A percentile compares a stretch with the other conserved stretches of the same genome.
phyloP scores from a whole-genome alignment of 805 yeast species.

The Monosporozyma siamensis region DNA sequence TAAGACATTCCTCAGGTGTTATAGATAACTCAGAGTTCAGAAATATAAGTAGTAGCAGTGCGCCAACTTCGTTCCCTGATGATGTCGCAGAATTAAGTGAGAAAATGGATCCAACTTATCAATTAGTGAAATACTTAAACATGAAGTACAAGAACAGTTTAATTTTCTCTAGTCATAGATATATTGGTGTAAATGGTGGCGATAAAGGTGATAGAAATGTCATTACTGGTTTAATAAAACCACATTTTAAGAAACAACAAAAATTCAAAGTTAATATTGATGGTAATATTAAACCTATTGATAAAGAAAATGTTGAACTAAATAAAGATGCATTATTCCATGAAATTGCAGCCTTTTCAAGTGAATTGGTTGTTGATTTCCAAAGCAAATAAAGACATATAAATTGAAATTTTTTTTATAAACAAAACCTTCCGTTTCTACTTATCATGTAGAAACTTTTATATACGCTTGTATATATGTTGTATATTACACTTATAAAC shows the following conservation, averaged over 20 bases:
- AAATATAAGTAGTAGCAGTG: conserved; percentile 37
- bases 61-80: conserved; percentile 27
- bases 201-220: conserved; percentile 48
- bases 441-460: conserved; percentile 1
- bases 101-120: conserved; percentile 53
- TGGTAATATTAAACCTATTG: conserved; percentile 57
- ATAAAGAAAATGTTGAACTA: conserved; percentile 43
- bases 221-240: conserved; percentile 75
- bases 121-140: conserved; percentile 50
- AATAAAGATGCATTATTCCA: conserved; percentile 64
- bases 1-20: conserved; percentile 47
- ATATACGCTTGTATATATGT: conserved; percentile 1
- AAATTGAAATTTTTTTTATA: no score
- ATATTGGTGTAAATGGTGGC: conserved; percentile 44
- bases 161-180: conserved; percentile 56
- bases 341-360: conserved; percentile 63
- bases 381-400: conserved; percentile 17
- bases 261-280: conserved; percentile 77
- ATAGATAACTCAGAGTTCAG: conserved; percentile 47
- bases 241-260: conserved; percentile 46
- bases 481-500: conserved; percentile 3
- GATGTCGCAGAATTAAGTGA: conserved; percentile 34
- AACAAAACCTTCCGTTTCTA: no score
- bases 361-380: conserved; percentile 46
- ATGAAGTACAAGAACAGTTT: conserved; percentile 56